Conservation (phyloP, 805 yeast genomes). For the Pichia deserticola region DNA sequence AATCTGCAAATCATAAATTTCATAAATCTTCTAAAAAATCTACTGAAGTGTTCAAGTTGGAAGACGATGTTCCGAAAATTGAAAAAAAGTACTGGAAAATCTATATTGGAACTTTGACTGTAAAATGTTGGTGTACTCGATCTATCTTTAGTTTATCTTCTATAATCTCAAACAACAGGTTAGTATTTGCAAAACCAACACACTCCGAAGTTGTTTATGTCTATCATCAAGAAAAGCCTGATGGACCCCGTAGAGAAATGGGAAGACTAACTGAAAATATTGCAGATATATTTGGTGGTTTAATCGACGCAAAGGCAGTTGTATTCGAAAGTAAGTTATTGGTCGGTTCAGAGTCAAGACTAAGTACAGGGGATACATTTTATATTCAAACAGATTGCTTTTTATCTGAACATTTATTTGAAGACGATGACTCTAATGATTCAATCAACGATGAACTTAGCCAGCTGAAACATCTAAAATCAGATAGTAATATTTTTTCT, state of each 20-base stretch:
- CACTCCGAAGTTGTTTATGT: conserved; percentile 23
- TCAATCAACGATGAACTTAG: not conserved
- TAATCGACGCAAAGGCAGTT: conserved; percentile 49
- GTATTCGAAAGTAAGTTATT: conserved; percentile 51
- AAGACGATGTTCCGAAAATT: too few relatives aligned
- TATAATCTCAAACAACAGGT: conserved; percentile 32
- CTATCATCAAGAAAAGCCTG: conserved; percentile 13
- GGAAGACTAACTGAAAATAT: conserved; percentile 71
- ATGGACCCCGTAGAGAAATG: conserved; percentile 43
- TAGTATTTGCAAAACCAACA: conserved; percentile 14
- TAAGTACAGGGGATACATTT: conserved; percentile 73
- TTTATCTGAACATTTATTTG: conserved; percentile 25
- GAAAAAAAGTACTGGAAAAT: conserved; percentile 15
- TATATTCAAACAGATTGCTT: conserved; percentile 62
- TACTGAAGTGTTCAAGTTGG: too few relatives aligned
- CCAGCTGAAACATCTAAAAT: conserved; percentile 2
- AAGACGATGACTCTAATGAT: conserved; percentile 7
- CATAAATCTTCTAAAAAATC: too few relatives aligned
- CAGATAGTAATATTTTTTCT: conserved; percentile 5
- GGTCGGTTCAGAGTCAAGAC: conserved; percentile 42
- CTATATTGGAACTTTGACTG: conserved; percentile 53
- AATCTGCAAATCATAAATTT: too few relatives aligned
- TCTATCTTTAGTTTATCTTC: conserved; percentile 42
- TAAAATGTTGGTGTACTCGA: conserved; percentile 67
- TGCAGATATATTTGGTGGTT: conserved; percentile 58